Percentiles rank a stretch among this genome's conserved stretches.
Evolutionary conservation across 2,329 filamentous ascomycete species (phyloP).

Genomic region (Cordyceps farinosa): DNA sequence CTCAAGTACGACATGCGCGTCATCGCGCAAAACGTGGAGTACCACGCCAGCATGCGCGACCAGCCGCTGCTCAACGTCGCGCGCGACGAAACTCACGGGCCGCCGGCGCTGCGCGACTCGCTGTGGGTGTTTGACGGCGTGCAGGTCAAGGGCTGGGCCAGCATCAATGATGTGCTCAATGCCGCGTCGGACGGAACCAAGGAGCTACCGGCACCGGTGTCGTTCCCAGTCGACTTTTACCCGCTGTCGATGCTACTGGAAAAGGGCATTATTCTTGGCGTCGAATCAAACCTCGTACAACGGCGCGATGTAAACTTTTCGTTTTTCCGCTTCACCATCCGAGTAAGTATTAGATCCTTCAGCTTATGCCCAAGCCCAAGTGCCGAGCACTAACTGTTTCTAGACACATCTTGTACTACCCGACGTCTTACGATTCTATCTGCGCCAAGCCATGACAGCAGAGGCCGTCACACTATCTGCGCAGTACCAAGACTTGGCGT

Average conservation of each 20-base stretch:
- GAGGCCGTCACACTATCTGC: slow-evolving; percentile 79
- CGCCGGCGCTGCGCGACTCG: slow-evolving; percentile 68
- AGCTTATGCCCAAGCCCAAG: background rate
- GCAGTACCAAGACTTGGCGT: slow-evolving; percentile 81
- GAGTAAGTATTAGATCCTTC: slow-evolving; percentile 54
- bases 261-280: slow-evolving; percentile 84
- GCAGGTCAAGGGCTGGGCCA: slow-evolving; percentile 82
- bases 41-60: slow-evolving; percentile 88
- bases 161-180: slow-evolving; percentile 77
- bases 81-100: slow-evolving; percentile 27
- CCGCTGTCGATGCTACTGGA: slow-evolving; percentile 82
- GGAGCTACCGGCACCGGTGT: slow-evolving; percentile 70
- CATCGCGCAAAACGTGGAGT: slow-evolving; percentile 93
- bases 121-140: slow-evolving; percentile 92
- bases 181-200: slow-evolving; percentile 64
- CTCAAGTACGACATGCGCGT: slow-evolving; percentile 98
- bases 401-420: slow-evolving; percentile 92
- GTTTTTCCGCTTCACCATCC: slow-evolving; percentile 80
- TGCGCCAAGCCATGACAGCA: slow-evolving; percentile 71
- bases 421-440: slow-evolving; percentile 75
- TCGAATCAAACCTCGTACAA: slow-evolving; percentile 92
- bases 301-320: slow-evolving; percentile 88
- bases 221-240: slow-evolving; percentile 89
- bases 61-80: slow-evolving; percentile 51
- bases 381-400: too few relatives aligned